Evolutionary conservation across 352 stramenopile species (phyloP).

Genomic region (Aphanomyces stellatus): DNA sequence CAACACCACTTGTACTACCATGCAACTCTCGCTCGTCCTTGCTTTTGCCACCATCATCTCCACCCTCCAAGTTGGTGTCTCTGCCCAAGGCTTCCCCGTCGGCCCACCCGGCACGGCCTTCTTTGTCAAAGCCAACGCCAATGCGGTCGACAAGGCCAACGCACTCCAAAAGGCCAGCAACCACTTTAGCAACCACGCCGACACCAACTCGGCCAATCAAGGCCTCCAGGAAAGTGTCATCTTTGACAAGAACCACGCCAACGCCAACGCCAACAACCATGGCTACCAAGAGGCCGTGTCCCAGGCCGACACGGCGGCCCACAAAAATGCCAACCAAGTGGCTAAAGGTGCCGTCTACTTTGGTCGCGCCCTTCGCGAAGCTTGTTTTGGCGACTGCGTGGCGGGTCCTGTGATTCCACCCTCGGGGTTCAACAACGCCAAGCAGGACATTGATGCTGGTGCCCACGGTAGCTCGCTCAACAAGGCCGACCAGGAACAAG

Average conservation of each 20-base stretch:
- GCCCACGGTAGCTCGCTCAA: neutral
- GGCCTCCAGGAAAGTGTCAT: neutral
- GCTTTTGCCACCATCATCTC: neutral
- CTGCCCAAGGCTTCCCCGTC: neutral
- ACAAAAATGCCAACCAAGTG: neutral
- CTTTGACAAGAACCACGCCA: neutral
- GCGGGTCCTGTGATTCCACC: neutral
- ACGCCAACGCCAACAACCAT: neutral
- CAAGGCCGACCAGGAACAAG: neutral
- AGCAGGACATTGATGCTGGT: neutral
- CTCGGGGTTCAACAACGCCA: neutral
- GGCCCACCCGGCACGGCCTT: neutral
- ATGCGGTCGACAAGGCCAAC: neutral
- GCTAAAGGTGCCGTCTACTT: neutral
- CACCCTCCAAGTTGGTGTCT: neutral
- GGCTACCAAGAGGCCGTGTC: neutral
- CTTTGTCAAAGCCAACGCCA: neutral
- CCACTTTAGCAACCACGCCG: constrained; percentile 4
- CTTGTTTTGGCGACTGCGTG: neutral
- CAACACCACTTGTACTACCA: too few species aligned
- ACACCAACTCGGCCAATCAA: neutral
- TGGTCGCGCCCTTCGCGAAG: neutral
- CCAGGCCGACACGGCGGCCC: neutral
- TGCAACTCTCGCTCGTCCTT: too few species aligned
- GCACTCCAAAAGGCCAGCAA: neutral